These are phyloP conservation scores for Dactylellina parvicollis DNA, from an alignment of 2,329 filamentous ascomycete species.

Conservation along the genomic window DNA sequence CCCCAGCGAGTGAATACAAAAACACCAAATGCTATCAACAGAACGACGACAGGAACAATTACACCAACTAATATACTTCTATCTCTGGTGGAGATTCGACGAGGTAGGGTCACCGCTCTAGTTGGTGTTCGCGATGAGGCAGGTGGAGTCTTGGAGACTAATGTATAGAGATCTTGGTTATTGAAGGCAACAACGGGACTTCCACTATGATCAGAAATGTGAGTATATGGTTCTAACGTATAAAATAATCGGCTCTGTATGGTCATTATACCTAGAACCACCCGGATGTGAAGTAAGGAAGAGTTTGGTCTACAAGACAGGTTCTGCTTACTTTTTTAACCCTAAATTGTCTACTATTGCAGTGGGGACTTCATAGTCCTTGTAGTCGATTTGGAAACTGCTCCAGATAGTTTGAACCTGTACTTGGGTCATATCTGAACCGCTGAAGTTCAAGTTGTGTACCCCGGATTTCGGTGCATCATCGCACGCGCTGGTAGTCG, in stretches of 20 bases:
- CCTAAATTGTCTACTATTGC: background rate
- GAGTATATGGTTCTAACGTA: too few relatives aligned
- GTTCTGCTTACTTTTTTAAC: background rate
- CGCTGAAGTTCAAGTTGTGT: constrained; percentile 68
- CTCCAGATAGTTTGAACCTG: constrained; percentile 3
- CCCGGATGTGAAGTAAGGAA: too few relatives aligned
- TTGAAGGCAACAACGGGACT: background rate
- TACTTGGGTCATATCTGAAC: background rate
- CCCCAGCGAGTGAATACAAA: background rate
- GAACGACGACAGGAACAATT: constrained; percentile 9
- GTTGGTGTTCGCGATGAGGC: constrained; percentile 11
- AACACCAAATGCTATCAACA: background rate
- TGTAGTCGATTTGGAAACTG: background rate
- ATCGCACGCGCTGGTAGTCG: constrained; percentile 66
- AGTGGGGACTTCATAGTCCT: constrained; percentile 1
- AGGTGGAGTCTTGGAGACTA: constrained; percentile 10
- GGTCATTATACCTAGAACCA: too few relatives aligned
- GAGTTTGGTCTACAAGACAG: too few relatives aligned
- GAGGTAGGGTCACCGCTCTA: background rate
- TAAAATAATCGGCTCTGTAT: too few relatives aligned
- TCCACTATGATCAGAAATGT: background rate
- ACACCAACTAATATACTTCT: constrained; percentile 11
- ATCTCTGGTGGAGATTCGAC: background rate
- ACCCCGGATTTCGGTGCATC: constrained; percentile 66
- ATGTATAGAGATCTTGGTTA: constrained; percentile 2